Evolutionary conservation across 106 monocot genomes (phyloP), one percentile per base, ranked within the genome.

Genomic region (Allium fistulosum): DNA sequence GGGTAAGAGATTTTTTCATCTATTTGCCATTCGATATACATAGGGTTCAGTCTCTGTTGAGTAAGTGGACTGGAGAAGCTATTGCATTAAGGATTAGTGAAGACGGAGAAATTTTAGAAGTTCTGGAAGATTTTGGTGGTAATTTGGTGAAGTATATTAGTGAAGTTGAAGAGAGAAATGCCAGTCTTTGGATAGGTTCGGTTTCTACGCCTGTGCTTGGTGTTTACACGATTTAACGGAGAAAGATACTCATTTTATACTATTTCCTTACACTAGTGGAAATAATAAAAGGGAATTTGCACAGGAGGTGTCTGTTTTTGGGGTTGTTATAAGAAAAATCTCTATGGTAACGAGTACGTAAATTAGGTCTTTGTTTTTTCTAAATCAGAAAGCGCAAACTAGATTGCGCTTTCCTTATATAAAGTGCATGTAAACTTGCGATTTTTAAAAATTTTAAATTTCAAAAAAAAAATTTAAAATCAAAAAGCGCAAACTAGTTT

Each of bases 141-240:
- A 45, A 58, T 55, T 9, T 49, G 60, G 22, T 80, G 22, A 72
- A 59, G 52, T 63, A 63, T 16, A 61, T 90, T 15, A 94, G 90
- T 50, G 87, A 94, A 63, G 82, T 87, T 10, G 71, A 80, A 48
- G 94, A 94, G 74, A 62, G 61, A 27, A 69, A 84, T 67, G 90
- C 76, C 11, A 82, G 58, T 3, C 61, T 87, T 37, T 94, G 84
- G 84, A n/a, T 89, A 49, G 93, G 93, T 10, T 93, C 93, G 0
- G 64, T 64, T 14, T 48, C 49, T 1, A 17, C 14, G 64, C 64
- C 64, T 17, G n/a, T 17, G 45, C 48, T 64, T 17, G 64, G 64
- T 64, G 27, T 64, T 49, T 64, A 48, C 10, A 64, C 2, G 64
- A 46, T 64, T 49, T 64, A 64, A 49, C 16, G 15, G 17, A 17